A percentile compares a stretch with the other conserved stretches of the same genome.
Conservation (phyloP, 805 yeast genomes). For the Saturnispora bothae region DNA sequence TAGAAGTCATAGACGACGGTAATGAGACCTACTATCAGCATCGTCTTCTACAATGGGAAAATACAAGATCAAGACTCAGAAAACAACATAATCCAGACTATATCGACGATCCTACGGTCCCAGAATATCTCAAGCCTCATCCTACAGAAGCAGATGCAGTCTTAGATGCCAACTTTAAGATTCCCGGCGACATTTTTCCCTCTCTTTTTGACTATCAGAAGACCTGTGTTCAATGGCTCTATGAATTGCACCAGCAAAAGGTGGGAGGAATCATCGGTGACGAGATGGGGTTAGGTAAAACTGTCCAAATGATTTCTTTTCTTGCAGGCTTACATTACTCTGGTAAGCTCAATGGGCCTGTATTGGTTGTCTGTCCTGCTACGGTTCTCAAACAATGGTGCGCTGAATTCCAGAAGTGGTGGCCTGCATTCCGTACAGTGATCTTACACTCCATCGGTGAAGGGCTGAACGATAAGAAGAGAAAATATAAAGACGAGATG, state of each 20-base stretch:
- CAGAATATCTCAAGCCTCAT: constrained; percentile 70
- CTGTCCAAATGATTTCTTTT: constrained; percentile 86
- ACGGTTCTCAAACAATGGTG: constrained; percentile 96
- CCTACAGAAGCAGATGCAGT: constrained; percentile 69
- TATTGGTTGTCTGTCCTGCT: constrained; percentile 87
- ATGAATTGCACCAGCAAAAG: constrained; percentile 81
- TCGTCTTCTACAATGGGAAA: constrained; percentile 52
- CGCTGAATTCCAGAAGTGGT: constrained; percentile 93
- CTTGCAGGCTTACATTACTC: constrained; percentile 86
- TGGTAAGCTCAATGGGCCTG: constrained; percentile 62
- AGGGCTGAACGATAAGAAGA: constrained; percentile 46
- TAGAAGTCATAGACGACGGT: constrained; percentile 56
- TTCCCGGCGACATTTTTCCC: constrained; percentile 89
- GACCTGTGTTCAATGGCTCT: constrained; percentile 95
- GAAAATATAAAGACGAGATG: constrained; percentile 14
- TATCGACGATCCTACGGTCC: constrained; percentile 20
- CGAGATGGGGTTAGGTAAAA: constrained; percentile 97
- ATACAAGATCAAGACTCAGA: constrained; percentile 38
- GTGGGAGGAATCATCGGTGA: constrained; percentile 96
- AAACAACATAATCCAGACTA: constrained; percentile 21
- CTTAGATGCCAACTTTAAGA: constrained; percentile 53
- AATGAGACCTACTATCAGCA: constrained; percentile 53
- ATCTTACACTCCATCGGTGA: constrained; percentile 88
- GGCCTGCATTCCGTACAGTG: constrained; percentile 87
- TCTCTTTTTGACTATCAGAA: constrained; percentile 86